A percentile compares a stretch with the other conserved stretches of the same genome.
phyloP scores from a whole-genome alignment of 2,329 filamentous ascomycete genomes.

The Beauveria sp. region DNA sequence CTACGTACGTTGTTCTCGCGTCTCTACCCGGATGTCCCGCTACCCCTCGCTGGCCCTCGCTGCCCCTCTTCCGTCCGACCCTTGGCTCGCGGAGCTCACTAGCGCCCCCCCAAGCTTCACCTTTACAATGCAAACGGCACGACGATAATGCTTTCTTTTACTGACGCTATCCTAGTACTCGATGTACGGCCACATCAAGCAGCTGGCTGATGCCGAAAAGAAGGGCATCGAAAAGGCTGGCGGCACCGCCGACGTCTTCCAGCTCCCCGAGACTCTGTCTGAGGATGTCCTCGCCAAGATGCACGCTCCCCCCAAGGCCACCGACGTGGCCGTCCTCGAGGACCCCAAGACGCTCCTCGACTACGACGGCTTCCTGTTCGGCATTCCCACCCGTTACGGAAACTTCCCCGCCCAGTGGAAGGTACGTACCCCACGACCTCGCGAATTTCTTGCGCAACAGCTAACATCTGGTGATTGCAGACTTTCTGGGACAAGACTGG shows the following conservation, averaged over 20 bases:
- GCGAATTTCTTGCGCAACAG: background rate
- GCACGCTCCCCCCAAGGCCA: slow-evolving; percentile 73
- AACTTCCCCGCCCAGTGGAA: slow-evolving; percentile 98
- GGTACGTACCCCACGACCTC: slow-evolving; percentile 23
- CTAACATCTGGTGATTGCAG: slow-evolving; percentile 16
- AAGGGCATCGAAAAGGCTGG: slow-evolving; percentile 83
- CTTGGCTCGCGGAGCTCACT: background rate
- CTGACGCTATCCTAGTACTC: slow-evolving; percentile 58
- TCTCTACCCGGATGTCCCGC: background rate
- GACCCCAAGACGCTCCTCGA: slow-evolving; percentile 52
- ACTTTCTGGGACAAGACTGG: slow-evolving; percentile 87
- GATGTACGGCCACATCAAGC: slow-evolving; percentile 84
- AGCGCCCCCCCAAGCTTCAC: background rate
- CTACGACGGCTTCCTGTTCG: slow-evolving; percentile 87
- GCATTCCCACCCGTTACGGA: slow-evolving; percentile 91
- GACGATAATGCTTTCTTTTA: background rate
- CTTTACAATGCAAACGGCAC: background rate
- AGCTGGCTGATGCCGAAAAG: slow-evolving; percentile 84
- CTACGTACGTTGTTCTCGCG: slow-evolving; percentile 52
- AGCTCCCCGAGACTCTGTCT: slow-evolving; percentile 82
- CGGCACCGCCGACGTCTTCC: slow-evolving; percentile 72
- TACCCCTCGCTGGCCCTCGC: background rate
- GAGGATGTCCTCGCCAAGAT: slow-evolving; percentile 82
- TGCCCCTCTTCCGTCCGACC: background rate
- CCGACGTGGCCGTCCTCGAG: slow-evolving; percentile 56